Evolutionary conservation across 495 filamentous ascomycete genomes (phyloP), one percentile per base, ranked within the genome.

Genomic region (Aspergillus taichungensis): DNA sequence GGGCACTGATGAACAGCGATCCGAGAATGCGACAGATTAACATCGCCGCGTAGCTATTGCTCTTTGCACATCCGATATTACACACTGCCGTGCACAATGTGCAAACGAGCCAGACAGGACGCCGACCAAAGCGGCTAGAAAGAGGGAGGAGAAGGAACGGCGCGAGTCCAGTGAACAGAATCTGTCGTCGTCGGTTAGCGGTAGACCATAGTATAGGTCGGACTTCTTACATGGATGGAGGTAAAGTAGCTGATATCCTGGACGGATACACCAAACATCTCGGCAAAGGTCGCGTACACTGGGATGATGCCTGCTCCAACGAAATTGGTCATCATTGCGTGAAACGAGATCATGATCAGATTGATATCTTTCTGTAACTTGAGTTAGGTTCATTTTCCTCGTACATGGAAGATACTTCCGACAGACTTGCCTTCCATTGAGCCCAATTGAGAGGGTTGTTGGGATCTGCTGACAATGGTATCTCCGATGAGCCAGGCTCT

Each of bases 61-160:
- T 67, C 8, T 62, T 55, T 0, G 68, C 71, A 13, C 75, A 78
- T 11, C 68, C 71, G 12, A 69, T 55, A 18, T 75, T 74, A 12
- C 69, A 68, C n/a, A 74, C 49, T n/a, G 69, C 47, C 27, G 69
- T 64, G 10, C 63, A 54, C 6, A 72, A 42, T 6, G 69, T 45
- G 0, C 75, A 77, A 13, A 77, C 45, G 1, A 80, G 60, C 28
- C 77, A 70, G 29, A 77, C 63, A 0, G 71, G 73, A 1, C 78
- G 64, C 0, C 76, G 67, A 13, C 78, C 76, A 46, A 62, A 80
- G 5, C 72, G 60, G 28, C 77, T 73, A 6, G 70, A 65, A 0
- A 82, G 45, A 37, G 0, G 72, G 75, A 4, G 71, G 68, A 64
- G 76, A 70, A 31, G 66, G 64, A 11, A 57, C 40, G 7, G 75